Evolutionary conservation across 768 basidiomycete species (phyloP).

Genomic region (Amanita thiersii): DNA sequence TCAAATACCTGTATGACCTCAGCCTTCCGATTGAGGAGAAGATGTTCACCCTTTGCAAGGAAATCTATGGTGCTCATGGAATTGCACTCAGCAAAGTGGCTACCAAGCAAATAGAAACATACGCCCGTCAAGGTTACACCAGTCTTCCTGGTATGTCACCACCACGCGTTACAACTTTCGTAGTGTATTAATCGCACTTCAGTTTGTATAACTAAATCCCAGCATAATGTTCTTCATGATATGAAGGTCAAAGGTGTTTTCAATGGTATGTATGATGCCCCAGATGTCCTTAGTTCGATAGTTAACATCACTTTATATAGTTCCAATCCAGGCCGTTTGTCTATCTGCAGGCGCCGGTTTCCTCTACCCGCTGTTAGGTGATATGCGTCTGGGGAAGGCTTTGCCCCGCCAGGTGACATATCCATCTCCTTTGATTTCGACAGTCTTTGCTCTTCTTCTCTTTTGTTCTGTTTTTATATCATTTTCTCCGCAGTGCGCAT

Average conservation of each 20-base stretch:
- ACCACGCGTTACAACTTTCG: too few species aligned
- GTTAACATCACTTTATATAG: constrained; percentile 60
- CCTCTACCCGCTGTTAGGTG: constrained; percentile 90
- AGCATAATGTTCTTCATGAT: constrained; percentile 95
- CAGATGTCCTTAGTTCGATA: background rate
- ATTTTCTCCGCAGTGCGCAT: too few species aligned
- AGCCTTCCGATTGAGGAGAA: constrained; percentile 80
- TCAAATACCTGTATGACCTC: constrained; percentile 92
- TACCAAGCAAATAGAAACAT: constrained; percentile 78
- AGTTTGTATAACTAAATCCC: constrained; percentile 98
- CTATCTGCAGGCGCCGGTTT: constrained; percentile 93
- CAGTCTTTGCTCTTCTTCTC: too few species aligned
- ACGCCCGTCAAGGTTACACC: constrained; percentile 83
- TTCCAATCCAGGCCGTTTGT: constrained; percentile 84
- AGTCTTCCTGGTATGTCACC: constrained; percentile 74
- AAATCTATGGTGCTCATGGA: constrained; percentile 92
- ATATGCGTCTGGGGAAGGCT: constrained; percentile 63
- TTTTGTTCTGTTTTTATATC: too few species aligned
- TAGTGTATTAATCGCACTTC: constrained; percentile 6
- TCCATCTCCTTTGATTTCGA: too few species aligned
- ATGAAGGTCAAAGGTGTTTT: constrained; percentile 87
- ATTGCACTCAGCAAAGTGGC: constrained; percentile 84
- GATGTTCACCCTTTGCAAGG: constrained; percentile 78
- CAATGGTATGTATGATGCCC: constrained; percentile 36
- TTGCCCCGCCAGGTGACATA: too few species aligned